phyloP scores from a whole-genome alignment of 73 alveolate species.

The Paramecium sexaurelia region DNA sequence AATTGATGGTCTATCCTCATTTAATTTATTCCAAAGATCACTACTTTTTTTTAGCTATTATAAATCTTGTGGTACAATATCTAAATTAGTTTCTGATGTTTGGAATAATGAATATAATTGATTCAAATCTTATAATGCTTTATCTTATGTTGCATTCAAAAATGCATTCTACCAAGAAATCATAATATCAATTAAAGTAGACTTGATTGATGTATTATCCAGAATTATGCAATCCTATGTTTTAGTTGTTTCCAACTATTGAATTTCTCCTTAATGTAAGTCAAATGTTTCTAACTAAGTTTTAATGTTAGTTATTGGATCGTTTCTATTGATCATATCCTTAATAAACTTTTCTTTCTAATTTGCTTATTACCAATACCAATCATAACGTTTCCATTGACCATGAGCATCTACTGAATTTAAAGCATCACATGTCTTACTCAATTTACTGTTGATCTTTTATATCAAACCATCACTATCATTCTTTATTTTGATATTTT shows the following conservation, averaged over 20 bases:
- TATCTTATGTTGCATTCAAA: constrained; percentile 59
- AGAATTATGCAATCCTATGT: constrained; percentile 63
- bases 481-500: background rate
- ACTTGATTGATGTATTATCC: constrained; percentile 62
- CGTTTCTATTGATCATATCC: constrained; percentile 54
- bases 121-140: constrained; percentile 64
- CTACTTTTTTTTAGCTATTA: constrained; percentile 73
- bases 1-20: constrained; percentile 75
- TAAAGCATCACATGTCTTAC: constrained; percentile 49
- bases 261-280: constrained; percentile 58
- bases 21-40: constrained; percentile 77
- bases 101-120: constrained; percentile 22
- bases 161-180: constrained; percentile 68
- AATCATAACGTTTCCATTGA: constrained; percentile 61
- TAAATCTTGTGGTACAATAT: constrained; percentile 59
- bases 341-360: constrained; percentile 55
- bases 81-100: constrained; percentile 55
- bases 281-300: constrained; percentile 61
- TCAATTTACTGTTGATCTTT: constrained; percentile 39
- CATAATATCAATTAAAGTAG: constrained; percentile 55
- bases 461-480: constrained; percentile 54
- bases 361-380: constrained; percentile 59
- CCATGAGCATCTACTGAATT: constrained; percentile 64
- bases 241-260: constrained; percentile 60
- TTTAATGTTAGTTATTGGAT: constrained; percentile 58